A percentile compares a stretch with the other conserved stretches of the same genome.
phyloP scores from a whole-genome alignment of 257 asterid species.

The Knoxia roxburghii region DNA sequence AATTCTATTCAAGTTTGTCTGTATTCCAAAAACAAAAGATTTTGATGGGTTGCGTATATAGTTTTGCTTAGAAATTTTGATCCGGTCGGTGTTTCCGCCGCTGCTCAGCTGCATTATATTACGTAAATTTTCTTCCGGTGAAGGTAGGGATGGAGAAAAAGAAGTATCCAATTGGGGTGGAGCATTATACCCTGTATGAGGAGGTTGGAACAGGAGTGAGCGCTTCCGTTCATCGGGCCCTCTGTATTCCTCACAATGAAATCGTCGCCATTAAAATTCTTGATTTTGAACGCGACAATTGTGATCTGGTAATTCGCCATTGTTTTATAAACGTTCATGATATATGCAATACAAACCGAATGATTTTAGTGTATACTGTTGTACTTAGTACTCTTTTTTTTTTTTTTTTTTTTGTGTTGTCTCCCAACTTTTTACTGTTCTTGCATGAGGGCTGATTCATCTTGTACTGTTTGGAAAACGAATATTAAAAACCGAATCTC shows the following conservation, averaged over 20 bases:
- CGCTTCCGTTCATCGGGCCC: constrained; percentile 88
- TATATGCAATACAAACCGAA: background rate
- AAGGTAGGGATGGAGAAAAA: constrained; percentile 65
- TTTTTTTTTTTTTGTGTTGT: background rate
- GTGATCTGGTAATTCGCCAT: constrained; percentile 65
- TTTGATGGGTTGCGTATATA: background rate
- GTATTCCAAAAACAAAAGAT: background rate
- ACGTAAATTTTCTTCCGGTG: background rate
- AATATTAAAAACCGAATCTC: too few relatives aligned
- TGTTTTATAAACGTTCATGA: background rate
- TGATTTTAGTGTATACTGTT: background rate
- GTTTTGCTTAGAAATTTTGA: constrained; percentile 33
- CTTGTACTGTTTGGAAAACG: background rate
- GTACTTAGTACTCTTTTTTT: background rate
- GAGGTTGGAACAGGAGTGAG: constrained; percentile 93
- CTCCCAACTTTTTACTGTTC: too few relatives aligned
- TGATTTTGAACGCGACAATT: constrained; percentile 82
- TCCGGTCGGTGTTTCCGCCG: constrained; percentile 8
- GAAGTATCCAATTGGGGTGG: constrained; percentile 93
- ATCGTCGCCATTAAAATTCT: constrained; percentile 82
- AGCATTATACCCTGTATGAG: constrained; percentile 65
- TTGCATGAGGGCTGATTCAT: constrained; percentile 2
- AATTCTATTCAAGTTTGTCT: background rate
- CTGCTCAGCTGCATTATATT: constrained; percentile 28
- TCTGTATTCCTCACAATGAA: constrained; percentile 59